Conservation (phyloP, 805 yeast genomes). For the Brettanomyces naardenensis region DNA sequence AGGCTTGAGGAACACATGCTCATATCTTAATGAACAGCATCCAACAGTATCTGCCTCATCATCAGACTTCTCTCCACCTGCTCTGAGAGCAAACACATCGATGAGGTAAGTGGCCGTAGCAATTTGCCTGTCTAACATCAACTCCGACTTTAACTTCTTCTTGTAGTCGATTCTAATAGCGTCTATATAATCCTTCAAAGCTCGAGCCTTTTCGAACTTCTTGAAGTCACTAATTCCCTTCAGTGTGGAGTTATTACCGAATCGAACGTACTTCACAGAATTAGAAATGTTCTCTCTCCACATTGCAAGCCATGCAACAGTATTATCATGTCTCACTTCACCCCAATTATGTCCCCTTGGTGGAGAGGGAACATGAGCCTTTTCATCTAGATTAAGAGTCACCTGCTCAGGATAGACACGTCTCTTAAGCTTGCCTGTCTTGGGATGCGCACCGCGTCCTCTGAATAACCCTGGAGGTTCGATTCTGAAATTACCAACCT, state of each 20-base stretch:
- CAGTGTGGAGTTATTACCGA: conserved; percentile 84
- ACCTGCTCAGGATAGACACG: conserved; percentile 88
- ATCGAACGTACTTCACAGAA: conserved; percentile 77
- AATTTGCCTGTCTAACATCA: conserved; percentile 83
- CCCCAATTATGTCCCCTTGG: conserved; percentile 92
- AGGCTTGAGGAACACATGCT: conserved; percentile 79
- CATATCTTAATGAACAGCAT: conserved; percentile 88
- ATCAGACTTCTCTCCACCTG: conserved; percentile 95
- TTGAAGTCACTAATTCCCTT: conserved; percentile 88
- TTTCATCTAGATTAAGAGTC: conserved; percentile 71
- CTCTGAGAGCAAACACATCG: conserved; percentile 90
- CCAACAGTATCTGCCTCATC: conserved; percentile 99
- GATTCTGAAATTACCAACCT: conserved; percentile 86
- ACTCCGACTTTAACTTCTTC: conserved; percentile 56
- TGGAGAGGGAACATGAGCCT: conserved; percentile 66
- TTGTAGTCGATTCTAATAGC: conserved; percentile 69
- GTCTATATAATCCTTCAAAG: conserved; percentile 65
- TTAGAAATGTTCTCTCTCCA: conserved; percentile 92
- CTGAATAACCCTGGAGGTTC: conserved; percentile 96
- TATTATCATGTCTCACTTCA: conserved; percentile 77
- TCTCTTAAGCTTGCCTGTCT: conserved; percentile 83
- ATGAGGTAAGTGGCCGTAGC: conserved; percentile 92
- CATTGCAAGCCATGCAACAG: conserved; percentile 94
- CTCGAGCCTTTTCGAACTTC: conserved; percentile 90
- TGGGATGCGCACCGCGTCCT: conserved; percentile 97